These are phyloP conservation scores for Hypoxylon cercidicola DNA, from an alignment of 495 filamentous ascomycete genomes.

Conservation along the genomic window DNA sequence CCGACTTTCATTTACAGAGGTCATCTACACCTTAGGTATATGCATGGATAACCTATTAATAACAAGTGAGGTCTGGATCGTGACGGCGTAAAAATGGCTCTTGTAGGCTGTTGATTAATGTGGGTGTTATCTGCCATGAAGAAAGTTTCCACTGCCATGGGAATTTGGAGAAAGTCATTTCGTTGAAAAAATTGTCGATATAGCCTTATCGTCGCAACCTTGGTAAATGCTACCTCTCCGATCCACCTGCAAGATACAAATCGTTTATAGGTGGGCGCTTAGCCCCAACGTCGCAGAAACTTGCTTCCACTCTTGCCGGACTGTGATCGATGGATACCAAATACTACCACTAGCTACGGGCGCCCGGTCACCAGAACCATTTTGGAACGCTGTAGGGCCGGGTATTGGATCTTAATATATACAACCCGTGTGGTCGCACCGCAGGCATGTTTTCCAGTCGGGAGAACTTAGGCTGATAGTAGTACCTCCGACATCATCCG, in stretches of 20 bases:
- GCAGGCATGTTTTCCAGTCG: constrained; percentile 29
- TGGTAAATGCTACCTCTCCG: constrained; percentile 25
- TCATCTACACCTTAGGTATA: no score
- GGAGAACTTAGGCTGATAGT: constrained; percentile 44
- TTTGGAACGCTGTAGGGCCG: constrained; percentile 16
- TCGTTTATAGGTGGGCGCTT: constrained; percentile 28
- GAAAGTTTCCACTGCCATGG: constrained; percentile 35
- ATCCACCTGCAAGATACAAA: constrained; percentile 20
- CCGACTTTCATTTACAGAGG: no score
- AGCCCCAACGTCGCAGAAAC: constrained; percentile 24
- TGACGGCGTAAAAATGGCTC: constrained; percentile 26
- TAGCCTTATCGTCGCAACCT: constrained; percentile 30
- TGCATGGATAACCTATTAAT: background rate
- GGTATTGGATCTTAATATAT: constrained; percentile 34
- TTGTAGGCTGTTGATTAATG: background rate
- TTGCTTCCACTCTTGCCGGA: constrained; percentile 29
- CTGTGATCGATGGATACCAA: constrained; percentile 14
- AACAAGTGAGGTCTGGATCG: constrained; percentile 7
- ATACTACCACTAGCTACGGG: background rate
- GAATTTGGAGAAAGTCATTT: constrained; percentile 36
- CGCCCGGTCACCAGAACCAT: constrained; percentile 13
- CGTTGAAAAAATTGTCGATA: constrained; percentile 14
- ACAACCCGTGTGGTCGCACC: constrained; percentile 27
- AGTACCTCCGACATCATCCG: constrained; percentile 43
- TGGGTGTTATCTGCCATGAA: constrained; percentile 15